A percentile compares a stretch with the other conserved stretches of the same genome.
Conservation (phyloP, 345 rosid species). For the Camelina laxa region DNA sequence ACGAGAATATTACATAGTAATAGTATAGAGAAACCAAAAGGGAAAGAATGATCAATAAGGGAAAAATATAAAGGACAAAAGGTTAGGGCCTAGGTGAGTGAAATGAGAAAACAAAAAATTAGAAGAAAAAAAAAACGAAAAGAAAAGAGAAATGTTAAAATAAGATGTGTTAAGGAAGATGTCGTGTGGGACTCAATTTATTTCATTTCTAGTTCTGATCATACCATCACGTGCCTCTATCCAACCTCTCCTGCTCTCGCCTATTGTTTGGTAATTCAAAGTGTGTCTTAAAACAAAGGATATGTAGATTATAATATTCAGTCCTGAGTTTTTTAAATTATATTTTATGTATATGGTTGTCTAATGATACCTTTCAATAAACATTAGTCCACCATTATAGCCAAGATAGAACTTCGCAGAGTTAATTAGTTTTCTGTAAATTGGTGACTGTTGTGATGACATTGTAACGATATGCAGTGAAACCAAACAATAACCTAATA, state of each 20-base stretch:
- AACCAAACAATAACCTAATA: too few relatives aligned
- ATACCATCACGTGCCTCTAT: slow-evolving; percentile 33
- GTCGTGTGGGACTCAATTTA: slow-evolving; percentile 44
- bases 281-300: slow-evolving; percentile 13
- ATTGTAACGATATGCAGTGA: neutral
- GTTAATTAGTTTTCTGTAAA: slow-evolving; percentile 2
- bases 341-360: slow-evolving; percentile 10
- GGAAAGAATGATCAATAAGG: neutral
- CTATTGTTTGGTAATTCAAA: slow-evolving; percentile 38
- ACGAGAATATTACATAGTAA: neutral
- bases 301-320: neutral
- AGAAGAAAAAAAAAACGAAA: neutral
- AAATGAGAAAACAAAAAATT: neutral
- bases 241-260: neutral
- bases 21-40: neutral
- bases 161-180: slow-evolving; percentile 37
- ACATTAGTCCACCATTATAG: slow-evolving; percentile 31
- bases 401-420: slow-evolving; percentile 12
- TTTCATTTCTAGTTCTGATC: slow-evolving; percentile 35
- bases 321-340: neutral
- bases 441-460: slow-evolving; percentile 4
- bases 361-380: slow-evolving; percentile 28
- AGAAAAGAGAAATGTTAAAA: slow-evolving; percentile 9
- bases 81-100: neutral
- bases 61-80: neutral